phyloP scores from a whole-genome alignment of 352 stramenopile genomes.

The Phytophthora cryptogea region DNA sequence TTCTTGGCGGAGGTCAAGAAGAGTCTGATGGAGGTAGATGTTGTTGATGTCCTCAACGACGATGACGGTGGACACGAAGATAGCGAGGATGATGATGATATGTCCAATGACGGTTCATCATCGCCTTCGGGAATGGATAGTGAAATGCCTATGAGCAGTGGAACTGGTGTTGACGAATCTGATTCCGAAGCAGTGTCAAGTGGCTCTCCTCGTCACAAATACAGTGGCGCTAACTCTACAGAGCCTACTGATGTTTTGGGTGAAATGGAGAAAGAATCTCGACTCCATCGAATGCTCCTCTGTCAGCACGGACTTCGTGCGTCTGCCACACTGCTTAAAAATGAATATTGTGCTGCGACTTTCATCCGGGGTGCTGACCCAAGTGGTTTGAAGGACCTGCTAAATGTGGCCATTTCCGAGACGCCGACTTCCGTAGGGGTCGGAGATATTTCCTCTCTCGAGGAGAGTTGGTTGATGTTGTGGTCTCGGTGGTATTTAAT shows the following conservation, averaged over 20 bases:
- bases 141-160: conserved; percentile 51
- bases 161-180: conserved; percentile 54
- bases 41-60: conserved; percentile 45
- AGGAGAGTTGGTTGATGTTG: conserved; percentile 81
- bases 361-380: conserved; percentile 67
- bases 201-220: conserved; percentile 34
- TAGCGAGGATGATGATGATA: conserved; percentile 86
- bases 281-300: conserved; percentile 74
- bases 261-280: conserved; percentile 82
- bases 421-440: conserved; percentile 68
- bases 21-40: conserved; percentile 62
- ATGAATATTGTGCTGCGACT: conserved; percentile 60
- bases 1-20: conserved; percentile 83
- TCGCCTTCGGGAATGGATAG: conserved; percentile 80
- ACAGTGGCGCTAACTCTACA: conserved; percentile 22
- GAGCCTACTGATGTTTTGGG: conserved; percentile 56
- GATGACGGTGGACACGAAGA: conserved; percentile 50
- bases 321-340: conserved; percentile 71
- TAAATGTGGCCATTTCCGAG: conserved; percentile 73
- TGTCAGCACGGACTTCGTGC: conserved; percentile 80
- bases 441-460: conserved; percentile 71
- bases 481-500: conserved; percentile 80
- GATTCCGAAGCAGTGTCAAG: conserved; percentile 59
- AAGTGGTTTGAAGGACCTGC: conserved; percentile 62
- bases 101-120: conserved; percentile 84